Percentiles rank a stretch among this genome's conserved stretches.
These are phyloP conservation scores for Gillenia trifoliata DNA, from an alignment of 306 rosid genomes.

Conservation along the genomic window DNA sequence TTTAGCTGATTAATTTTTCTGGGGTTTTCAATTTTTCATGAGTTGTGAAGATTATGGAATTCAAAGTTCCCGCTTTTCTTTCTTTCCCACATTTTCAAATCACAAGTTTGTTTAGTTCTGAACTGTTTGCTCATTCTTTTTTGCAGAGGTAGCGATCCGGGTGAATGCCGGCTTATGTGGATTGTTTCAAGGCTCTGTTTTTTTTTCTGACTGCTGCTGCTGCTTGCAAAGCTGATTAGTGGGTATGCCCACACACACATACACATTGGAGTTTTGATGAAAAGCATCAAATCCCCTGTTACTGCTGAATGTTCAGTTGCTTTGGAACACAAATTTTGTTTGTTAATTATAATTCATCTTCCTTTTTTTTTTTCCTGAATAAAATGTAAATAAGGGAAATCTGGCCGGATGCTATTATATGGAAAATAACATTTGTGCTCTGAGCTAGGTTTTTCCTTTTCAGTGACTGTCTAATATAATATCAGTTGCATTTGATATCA, in stretches of 20 bases:
- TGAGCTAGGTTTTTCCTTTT: slow-evolving; percentile 12
- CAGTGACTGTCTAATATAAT: neutral
- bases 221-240: slow-evolving; percentile 24
- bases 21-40: neutral
- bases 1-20: neutral
- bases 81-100: neutral
- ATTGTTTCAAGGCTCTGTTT: slow-evolving; percentile 15
- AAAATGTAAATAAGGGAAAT: slow-evolving; percentile 23
- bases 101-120: slow-evolving; percentile 1
- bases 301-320: slow-evolving; percentile 32
- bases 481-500: slow-evolving; percentile 1
- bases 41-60: neutral
- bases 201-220: slow-evolving; percentile 22
- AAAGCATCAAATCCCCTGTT: slow-evolving; percentile 15
- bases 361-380: slow-evolving; percentile 39
- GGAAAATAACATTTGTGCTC: neutral
- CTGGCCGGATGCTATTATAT: slow-evolving; percentile 1
- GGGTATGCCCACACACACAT: slow-evolving; percentile 15
- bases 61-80: slow-evolving; percentile 10
- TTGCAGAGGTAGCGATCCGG: slow-evolving; percentile 48
- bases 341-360: slow-evolving; percentile 37
- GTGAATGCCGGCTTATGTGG: slow-evolving; percentile 8
- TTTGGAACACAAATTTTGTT: slow-evolving; percentile 33
- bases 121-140: slow-evolving; percentile 8
- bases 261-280: slow-evolving; percentile 23